Evolutionary conservation across 768 basidiomycete genomes (phyloP).

Genomic region (Plicaturopsis crispa): DNA sequence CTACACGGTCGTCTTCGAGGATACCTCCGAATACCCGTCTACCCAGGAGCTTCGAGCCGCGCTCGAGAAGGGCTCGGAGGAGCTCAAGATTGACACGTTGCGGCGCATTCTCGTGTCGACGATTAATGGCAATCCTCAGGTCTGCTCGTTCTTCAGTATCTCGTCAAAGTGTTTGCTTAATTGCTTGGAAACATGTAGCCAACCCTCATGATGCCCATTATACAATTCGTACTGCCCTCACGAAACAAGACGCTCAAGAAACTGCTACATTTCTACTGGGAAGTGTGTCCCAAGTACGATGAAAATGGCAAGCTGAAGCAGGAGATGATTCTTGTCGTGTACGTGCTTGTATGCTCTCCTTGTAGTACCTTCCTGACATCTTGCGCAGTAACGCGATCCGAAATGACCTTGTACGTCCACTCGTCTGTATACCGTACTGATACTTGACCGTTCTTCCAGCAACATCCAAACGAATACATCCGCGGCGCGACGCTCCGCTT

Average conservation of each 20-base stretch:
- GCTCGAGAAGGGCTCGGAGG: conserved; percentile 93
- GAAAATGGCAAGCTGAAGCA: conserved; percentile 97
- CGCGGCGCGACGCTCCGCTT: conserved; percentile 96
- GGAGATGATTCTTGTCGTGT: conserved; percentile 99
- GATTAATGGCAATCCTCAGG: conserved; percentile 91
- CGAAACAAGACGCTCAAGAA: conserved; percentile 97
- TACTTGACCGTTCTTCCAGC: conserved; percentile 42
- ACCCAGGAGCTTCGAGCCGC: conserved; percentile 72
- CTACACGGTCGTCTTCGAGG: conserved; percentile 76
- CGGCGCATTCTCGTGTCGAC: conserved; percentile 89
- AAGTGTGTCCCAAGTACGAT: conserved; percentile 96
- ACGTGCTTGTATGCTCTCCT: conserved; percentile 25
- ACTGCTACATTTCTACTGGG: conserved; percentile 92
- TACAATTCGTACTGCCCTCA: conserved; percentile 95
- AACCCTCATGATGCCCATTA: conserved; percentile 93
- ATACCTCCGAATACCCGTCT: conserved; percentile 67
- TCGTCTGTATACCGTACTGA: conserved; percentile 6
- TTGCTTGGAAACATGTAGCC: conserved; percentile 41
- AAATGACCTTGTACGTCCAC: conserved; percentile 76
- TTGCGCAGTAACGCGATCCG: conserved; percentile 83
- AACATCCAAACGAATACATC: conserved; percentile 99
- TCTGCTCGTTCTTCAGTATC: conserved; percentile 25
- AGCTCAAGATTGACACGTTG: conserved; percentile 94
- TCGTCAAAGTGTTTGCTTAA: neutral
- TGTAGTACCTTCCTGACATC: conserved; percentile 7